Evolutionary conservation across 1,284 basidiomycete species (phyloP).

Genomic region (Lignosus rhinocerotis): DNA sequence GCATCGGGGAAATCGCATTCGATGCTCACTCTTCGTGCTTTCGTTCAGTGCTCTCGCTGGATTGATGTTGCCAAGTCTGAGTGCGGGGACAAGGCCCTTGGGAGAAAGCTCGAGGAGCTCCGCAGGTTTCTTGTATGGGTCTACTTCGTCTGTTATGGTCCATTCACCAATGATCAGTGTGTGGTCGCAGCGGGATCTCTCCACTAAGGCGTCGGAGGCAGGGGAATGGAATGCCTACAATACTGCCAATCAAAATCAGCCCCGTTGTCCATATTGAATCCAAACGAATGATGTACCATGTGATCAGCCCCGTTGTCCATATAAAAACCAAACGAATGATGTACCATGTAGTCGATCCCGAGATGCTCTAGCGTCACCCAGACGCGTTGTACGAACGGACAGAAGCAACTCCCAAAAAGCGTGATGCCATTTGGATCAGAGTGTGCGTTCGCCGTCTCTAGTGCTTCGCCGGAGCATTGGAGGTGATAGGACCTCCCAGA

Average conservation of each 20-base stretch:
- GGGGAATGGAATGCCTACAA: no score
- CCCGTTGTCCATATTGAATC: neutral
- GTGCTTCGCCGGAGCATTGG: slow-evolving; percentile 59
- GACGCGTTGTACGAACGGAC: slow-evolving; percentile 73
- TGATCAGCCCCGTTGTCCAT: slow-evolving; percentile 26
- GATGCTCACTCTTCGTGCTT: slow-evolving; percentile 68
- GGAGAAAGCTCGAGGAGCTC: slow-evolving; percentile 79
- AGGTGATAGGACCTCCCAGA: slow-evolving; percentile 53
- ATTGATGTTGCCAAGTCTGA: slow-evolving; percentile 48
- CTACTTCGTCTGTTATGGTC: slow-evolving; percentile 63
- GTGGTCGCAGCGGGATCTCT: no score
- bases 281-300: slow-evolving; percentile 39
- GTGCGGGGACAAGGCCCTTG: slow-evolving; percentile 76
- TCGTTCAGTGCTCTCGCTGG: slow-evolving; percentile 65
- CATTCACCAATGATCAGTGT: neutral
- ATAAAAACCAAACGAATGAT: neutral
- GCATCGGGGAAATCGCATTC: neutral
- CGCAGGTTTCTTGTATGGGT: slow-evolving; percentile 79
- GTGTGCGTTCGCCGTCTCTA: slow-evolving; percentile 53
- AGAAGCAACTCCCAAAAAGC: slow-evolving; percentile 71
- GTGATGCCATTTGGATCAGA: slow-evolving; percentile 51
- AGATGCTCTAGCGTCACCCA: slow-evolving; percentile 69
- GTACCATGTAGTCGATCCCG: slow-evolving; percentile 60
- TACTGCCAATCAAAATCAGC: slow-evolving; percentile 30
- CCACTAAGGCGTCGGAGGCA: no score